A percentile compares a stretch with the other conserved stretches of the same genome.
Evolutionary conservation across 2,329 filamentous ascomycete genomes (phyloP).

Genomic region (Colletotrichum sp.): DNA sequence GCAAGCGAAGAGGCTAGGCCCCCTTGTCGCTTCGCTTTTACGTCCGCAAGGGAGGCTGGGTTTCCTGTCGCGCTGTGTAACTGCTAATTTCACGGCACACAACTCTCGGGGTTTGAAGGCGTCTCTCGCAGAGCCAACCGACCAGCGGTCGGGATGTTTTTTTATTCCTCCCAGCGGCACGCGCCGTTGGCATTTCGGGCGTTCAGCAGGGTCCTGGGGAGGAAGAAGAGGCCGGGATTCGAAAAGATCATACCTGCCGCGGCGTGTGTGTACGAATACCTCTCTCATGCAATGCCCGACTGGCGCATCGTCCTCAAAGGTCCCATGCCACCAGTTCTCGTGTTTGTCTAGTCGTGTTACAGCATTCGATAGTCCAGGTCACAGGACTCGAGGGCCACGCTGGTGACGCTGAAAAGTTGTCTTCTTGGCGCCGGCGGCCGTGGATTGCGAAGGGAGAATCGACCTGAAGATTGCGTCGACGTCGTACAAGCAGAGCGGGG

Average conservation of each 20-base stretch:
- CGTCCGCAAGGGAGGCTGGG: background rate
- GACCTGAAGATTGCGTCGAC: background rate
- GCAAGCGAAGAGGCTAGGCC: background rate
- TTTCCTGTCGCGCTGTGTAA: background rate
- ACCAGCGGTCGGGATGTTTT: background rate
- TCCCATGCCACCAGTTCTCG: background rate
- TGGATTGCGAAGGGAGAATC: background rate
- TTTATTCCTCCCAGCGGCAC: background rate
- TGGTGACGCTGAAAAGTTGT: background rate
- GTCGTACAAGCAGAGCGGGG: background rate
- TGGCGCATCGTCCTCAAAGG: background rate
- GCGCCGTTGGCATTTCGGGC: background rate
- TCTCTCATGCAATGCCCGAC: background rate
- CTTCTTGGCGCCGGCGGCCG: background rate
- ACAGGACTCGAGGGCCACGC: background rate
- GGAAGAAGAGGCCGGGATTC: background rate
- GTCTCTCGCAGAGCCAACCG: background rate
- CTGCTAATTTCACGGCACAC: background rate
- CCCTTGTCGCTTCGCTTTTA: background rate
- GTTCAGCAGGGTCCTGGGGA: background rate
- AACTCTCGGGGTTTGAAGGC: background rate
- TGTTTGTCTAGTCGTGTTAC: slow-evolving; percentile 10
- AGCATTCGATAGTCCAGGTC: slow-evolving; percentile 16
- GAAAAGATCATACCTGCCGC: background rate
- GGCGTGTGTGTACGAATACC: background rate